These are phyloP conservation scores for Ascobolus immersus DNA, from an alignment of 495 filamentous ascomycete genomes.

Conservation along the genomic window DNA sequence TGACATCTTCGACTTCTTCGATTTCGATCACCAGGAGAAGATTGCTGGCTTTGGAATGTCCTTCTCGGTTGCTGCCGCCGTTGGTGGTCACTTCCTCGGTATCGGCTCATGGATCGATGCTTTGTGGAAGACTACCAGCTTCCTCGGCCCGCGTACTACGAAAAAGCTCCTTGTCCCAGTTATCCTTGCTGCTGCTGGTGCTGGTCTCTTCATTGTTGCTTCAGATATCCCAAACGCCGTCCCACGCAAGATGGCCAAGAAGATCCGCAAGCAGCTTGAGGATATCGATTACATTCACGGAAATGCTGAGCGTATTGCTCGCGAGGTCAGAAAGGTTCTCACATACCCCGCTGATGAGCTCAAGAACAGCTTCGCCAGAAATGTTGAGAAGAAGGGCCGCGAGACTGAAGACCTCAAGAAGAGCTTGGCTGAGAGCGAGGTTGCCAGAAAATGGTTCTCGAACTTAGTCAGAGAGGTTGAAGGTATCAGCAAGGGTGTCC, in stretches of 20 bases:
- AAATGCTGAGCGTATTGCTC: constrained; percentile 59
- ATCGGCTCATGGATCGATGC: constrained; percentile 76
- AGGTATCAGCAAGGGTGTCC: constrained; percentile 45
- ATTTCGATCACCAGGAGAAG: constrained; percentile 87
- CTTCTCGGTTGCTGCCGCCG: constrained; percentile 66
- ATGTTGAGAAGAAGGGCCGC: constrained; percentile 51
- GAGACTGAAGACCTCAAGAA: constrained; percentile 59
- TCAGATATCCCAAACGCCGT: constrained; percentile 68
- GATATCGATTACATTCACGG: constrained; percentile 75
- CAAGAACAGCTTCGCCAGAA: constrained; percentile 49
- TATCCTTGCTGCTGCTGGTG: constrained; percentile 46
- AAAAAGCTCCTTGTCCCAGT: constrained; percentile 61
- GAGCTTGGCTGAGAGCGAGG: constrained; percentile 44
- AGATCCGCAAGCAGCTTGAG: constrained; percentile 52
- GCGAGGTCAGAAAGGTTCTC: constrained; percentile 64
- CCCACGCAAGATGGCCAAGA: constrained; percentile 59
- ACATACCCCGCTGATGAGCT: constrained; percentile 63
- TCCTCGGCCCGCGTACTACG: constrained; percentile 64
- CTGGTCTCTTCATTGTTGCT: constrained; percentile 54
- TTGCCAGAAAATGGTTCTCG: constrained; percentile 61
- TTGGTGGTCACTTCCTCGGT: constrained; percentile 56
- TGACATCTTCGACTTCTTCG: constrained; percentile 82
- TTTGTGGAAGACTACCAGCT: constrained; percentile 45
- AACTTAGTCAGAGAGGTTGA: constrained; percentile 57
- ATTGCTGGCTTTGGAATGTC: constrained; percentile 78